Conservation (phyloP, 257 asterid genomes). For the Parsonsia alboflavescens region DNA sequence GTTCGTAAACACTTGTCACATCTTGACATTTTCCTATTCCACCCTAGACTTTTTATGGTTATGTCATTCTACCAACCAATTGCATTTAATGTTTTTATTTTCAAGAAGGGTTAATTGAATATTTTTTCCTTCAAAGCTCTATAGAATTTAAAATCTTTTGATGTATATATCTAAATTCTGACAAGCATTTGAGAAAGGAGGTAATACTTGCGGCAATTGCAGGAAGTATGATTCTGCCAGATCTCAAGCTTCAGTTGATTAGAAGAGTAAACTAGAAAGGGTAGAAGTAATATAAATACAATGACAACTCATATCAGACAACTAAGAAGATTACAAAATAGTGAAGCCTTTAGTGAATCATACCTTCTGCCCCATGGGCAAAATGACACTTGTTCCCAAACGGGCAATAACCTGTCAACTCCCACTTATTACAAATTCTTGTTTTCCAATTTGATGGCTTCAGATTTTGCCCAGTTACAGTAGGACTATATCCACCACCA, state of each 20-base stretch:
- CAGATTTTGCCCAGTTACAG: constrained; percentile 30
- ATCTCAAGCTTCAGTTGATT: neutral
- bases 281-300: neutral
- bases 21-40: neutral
- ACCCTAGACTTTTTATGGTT: neutral
- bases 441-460: constrained; percentile 91
- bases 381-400: constrained; percentile 84
- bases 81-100: neutral
- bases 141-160: neutral
- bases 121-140: neutral
- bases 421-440: constrained; percentile 84
- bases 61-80: neutral
- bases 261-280: neutral
- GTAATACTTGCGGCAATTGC: neutral
- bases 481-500: constrained; percentile 45
- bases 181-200: neutral
- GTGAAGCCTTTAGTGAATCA: neutral
- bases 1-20: neutral
- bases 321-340: neutral
- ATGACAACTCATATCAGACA: neutral
- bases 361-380: constrained; percentile 80
- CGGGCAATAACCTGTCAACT: constrained; percentile 74
- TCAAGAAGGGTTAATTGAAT: neutral
- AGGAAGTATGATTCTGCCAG: neutral
- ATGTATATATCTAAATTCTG: neutral